These are phyloP conservation scores for Ceratocystis cubensis DNA, from an alignment of 2,329 filamentous ascomycete genomes.

Conservation along the genomic window DNA sequence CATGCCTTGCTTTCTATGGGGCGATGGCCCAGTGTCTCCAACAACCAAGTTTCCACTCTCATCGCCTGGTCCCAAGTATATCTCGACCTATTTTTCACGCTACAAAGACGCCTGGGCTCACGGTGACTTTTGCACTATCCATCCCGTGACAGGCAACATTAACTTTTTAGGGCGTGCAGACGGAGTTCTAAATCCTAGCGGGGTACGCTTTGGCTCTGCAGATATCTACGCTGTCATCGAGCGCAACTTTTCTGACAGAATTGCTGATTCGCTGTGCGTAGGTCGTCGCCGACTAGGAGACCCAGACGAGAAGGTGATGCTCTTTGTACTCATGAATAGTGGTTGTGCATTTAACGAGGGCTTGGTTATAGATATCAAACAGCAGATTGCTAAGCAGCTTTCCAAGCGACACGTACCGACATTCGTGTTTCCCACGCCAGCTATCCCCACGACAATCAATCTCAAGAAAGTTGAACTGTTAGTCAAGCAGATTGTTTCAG, in stretches of 20 bases:
- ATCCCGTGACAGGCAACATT: slow-evolving; percentile 54
- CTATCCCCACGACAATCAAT: slow-evolving; percentile 73
- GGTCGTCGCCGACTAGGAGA: slow-evolving; percentile 56
- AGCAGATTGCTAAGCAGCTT: slow-evolving; percentile 51
- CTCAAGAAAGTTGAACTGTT: slow-evolving; percentile 76
- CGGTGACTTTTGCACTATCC: slow-evolving; percentile 63
- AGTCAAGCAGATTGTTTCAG: slow-evolving; percentile 72
- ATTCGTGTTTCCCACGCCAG: slow-evolving; percentile 67
- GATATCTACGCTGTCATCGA: slow-evolving; percentile 70
- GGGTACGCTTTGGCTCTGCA: slow-evolving; percentile 65
- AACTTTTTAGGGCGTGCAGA: slow-evolving; percentile 60
- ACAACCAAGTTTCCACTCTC: background rate
- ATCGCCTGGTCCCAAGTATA: slow-evolving; percentile 44
- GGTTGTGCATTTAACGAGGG: slow-evolving; percentile 42
- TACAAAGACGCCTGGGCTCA: slow-evolving; percentile 66
- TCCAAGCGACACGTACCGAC: slow-evolving; percentile 65
- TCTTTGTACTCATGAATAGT: slow-evolving; percentile 45
- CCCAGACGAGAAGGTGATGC: slow-evolving; percentile 41
- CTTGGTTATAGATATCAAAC: slow-evolving; percentile 48
- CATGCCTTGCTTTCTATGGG: slow-evolving; percentile 56
- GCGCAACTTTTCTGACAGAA: slow-evolving; percentile 45
- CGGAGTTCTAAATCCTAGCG: slow-evolving; percentile 67
- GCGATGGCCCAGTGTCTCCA: slow-evolving; percentile 33
- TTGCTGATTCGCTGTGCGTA: slow-evolving; percentile 66
- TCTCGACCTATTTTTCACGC: slow-evolving; percentile 47